Evolutionary conservation across 345 rosid genomes (phyloP).

Genomic region (Hevea brasiliensis): DNA sequence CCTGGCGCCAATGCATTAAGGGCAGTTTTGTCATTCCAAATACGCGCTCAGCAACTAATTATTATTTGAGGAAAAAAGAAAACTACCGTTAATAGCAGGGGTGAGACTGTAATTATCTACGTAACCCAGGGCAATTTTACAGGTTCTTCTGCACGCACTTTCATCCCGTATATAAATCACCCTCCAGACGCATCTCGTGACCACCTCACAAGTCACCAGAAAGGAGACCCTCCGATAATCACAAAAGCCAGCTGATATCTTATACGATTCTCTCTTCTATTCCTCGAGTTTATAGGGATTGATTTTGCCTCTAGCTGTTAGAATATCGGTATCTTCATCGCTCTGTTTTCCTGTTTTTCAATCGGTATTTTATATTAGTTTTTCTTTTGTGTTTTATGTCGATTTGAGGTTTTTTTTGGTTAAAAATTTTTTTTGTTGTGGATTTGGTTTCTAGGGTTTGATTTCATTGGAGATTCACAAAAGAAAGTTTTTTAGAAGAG

Average conservation of each 20-base stretch:
- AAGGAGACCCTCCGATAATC: not conserved
- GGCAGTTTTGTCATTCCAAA: not conserved
- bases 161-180: not conserved
- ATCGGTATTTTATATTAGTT: not conserved
- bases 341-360: not conserved
- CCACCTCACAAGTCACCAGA: not conserved
- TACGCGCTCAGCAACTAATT: too few species aligned
- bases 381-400: not conserved
- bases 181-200: not conserved
- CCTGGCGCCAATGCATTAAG: too few species aligned
- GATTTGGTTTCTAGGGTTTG: not conserved
- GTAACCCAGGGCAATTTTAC: not conserved
- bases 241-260: too few species aligned
- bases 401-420: not conserved
- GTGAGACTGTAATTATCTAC: not conserved
- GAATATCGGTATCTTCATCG: not conserved
- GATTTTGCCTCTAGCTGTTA: not conserved
- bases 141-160: not conserved
- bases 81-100: not conserved
- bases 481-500: not conserved
- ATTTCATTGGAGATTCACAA: not conserved
- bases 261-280: not conserved
- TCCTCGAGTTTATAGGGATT: not conserved
- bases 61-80: too few species aligned
- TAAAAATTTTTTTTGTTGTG: not conserved